A percentile compares a stretch with the other conserved stretches of the same genome.
phyloP scores from a whole-genome alignment of 202 grass and related monocot species.

The Cymbopogon flexuosus region DNA sequence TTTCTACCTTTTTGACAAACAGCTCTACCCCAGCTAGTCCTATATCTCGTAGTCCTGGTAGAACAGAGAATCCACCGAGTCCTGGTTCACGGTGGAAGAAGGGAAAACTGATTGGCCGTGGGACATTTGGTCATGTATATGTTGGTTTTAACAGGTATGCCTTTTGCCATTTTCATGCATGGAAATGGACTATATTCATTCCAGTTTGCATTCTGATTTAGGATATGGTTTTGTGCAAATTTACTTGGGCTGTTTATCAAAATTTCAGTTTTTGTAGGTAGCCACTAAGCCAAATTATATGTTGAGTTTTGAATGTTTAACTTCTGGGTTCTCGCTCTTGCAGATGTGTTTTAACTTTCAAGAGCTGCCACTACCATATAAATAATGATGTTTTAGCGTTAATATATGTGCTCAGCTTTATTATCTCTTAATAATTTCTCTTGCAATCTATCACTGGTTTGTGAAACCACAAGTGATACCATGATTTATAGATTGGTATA shows the following conservation, averaged over 20 bases:
- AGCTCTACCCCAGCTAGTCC: slow-evolving; percentile 63
- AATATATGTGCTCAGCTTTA: not conserved
- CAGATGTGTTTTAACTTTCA: not conserved
- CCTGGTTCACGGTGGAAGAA: slow-evolving; percentile 97
- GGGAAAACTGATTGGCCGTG: slow-evolving; percentile 84
- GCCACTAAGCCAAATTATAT: not conserved
- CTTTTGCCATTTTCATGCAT: slow-evolving; percentile 25
- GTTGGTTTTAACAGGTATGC: slow-evolving; percentile 97
- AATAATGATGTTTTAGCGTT: slow-evolving; percentile 21
- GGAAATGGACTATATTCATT: slow-evolving; percentile 20
- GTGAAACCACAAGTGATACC: slow-evolving; percentile 4
- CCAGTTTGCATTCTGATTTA: slow-evolving; percentile 17
- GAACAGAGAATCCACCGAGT: slow-evolving; percentile 71
- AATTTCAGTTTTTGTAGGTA: slow-evolving; percentile 4
- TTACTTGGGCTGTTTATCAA: not conserved
- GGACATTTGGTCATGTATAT: slow-evolving; percentile 99
- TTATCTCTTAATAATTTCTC: not conserved
- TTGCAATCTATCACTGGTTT: not conserved
- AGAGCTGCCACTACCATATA: not conserved
- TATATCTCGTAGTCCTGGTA: slow-evolving; percentile 80
- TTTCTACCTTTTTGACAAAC: slow-evolving; percentile 57
- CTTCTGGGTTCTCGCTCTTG: slow-evolving; percentile 15
- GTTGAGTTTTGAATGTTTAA: slow-evolving; percentile 17
- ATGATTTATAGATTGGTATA: slow-evolving; percentile 8
- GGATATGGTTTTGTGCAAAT: not conserved